These are phyloP conservation scores for Pelagophyceae sp. DNA, from an alignment of 352 stramenopile species.

Conservation along the genomic window DNA sequence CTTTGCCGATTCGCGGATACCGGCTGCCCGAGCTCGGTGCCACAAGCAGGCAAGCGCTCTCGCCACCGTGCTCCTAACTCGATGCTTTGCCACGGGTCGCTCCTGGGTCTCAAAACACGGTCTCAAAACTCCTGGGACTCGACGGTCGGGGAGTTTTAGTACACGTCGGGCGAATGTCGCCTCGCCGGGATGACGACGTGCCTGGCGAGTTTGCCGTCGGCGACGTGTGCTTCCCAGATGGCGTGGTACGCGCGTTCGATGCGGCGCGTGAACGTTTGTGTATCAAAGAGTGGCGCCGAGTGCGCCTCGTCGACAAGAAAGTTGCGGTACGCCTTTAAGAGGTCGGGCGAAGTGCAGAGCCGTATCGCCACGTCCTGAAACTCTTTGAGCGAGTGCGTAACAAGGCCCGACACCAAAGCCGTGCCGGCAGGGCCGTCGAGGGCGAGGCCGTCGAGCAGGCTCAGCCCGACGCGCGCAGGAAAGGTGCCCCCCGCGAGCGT, in stretches of 20 bases:
- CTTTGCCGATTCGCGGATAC: too few relatives aligned
- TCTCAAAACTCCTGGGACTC: too few relatives aligned
- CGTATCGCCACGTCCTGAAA: slow-evolving; percentile 21
- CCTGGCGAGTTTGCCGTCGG: neutral
- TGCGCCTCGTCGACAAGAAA: neutral
- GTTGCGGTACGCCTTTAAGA: neutral
- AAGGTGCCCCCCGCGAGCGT: slow-evolving; percentile 33
- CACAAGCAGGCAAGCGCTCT: too few relatives aligned
- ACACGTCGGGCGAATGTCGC: neutral
- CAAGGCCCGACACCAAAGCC: neutral
- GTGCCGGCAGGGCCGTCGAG: neutral
- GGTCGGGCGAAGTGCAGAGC: neutral
- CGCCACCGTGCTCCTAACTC: too few relatives aligned
- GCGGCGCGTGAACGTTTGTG: neutral
- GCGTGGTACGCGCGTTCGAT: slow-evolving; percentile 8
- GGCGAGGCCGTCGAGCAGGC: slow-evolving; percentile 8
- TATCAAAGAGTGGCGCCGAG: neutral
- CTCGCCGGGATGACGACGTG: neutral
- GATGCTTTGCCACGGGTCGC: too few relatives aligned
- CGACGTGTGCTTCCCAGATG: neutral
- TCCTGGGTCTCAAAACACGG: too few relatives aligned
- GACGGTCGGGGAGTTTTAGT: too few relatives aligned
- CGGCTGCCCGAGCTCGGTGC: too few relatives aligned
- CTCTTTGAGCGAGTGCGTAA: neutral
- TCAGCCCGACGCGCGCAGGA: slow-evolving; percentile 30